Evolutionary conservation across 805 yeast genomes (phyloP), one percentile per base, ranked within the genome.

Genomic region (Torulaspora microellipsoides): DNA sequence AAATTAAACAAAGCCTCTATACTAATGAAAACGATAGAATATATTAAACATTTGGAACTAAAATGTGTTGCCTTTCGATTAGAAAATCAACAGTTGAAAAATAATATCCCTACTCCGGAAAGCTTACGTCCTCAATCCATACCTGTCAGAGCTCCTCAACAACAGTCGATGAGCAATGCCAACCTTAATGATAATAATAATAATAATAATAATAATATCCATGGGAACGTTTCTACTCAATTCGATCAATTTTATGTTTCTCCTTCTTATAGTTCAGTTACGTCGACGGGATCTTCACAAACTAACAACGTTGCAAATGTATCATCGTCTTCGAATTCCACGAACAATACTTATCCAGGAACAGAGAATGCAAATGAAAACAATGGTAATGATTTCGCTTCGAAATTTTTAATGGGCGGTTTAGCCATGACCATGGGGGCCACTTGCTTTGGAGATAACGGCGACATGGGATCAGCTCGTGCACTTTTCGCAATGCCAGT

Each of bases 1-100:
- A 85, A 85, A 54, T 68, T 85, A 49, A 85, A 84, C 62, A 85
- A 85, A 59, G 93, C 91, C 2, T 79, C 85, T 12, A 83, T 85
- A 37, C 67, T 85, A 47, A 70, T 84, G 23, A 85, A 85, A 55
- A 86, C 91, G 1, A 79, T 85, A 3, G 93, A 85, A 60, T 85
- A 85, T 56, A 84, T 85, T 50, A 77, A 75, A 51, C 90, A 84
- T 62, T 69, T 85, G 60, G 89, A 85, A 51, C 62, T 64, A 48
- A 83, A 81, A 55, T 81, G 81, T 54, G 76, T 72, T 1, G 38
- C 59, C 1, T 69, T 81, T 49, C 66, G 55, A 43, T 62, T 62
- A 20, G 81, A 80, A 53, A 81, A 80, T 52, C 67, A 67, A 12
- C 57, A 61, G 4, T 52, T 76, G 30, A 67, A 62, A 49, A 48